Evolutionary conservation across 108 stramenopile species (phyloP).

Genomic region (Aurantiochytrium sp.): DNA sequence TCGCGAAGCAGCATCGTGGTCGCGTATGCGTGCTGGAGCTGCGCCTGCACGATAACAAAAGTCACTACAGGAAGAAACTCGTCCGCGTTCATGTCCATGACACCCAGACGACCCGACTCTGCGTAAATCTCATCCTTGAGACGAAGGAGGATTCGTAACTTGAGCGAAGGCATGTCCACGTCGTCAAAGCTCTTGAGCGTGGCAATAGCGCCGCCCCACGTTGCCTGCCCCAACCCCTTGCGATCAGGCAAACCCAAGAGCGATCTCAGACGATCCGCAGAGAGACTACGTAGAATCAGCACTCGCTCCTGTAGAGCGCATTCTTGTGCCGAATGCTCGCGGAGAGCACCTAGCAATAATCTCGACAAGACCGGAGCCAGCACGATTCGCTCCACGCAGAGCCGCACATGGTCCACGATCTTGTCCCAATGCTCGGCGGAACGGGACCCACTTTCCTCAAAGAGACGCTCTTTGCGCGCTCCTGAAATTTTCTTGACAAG

Average conservation of each 20-base stretch:
- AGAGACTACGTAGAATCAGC: background rate
- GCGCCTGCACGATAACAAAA: background rate
- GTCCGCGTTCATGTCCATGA: slow-evolving; percentile 7
- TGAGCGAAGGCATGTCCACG: slow-evolving; percentile 14
- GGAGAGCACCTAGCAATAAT: background rate
- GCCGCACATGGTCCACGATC: background rate
- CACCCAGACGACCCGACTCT: background rate
- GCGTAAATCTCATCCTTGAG: background rate
- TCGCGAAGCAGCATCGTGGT: slow-evolving; percentile 12
- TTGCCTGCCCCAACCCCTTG: background rate
- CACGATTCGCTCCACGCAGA: slow-evolving; percentile 4
- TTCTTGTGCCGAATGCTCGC: background rate
- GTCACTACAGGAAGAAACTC: background rate
- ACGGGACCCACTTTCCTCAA: background rate
- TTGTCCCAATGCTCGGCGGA: slow-evolving; percentile 19
- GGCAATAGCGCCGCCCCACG: background rate
- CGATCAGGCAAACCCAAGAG: background rate
- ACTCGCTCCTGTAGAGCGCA: background rate
- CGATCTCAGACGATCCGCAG: background rate
- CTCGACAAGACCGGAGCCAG: background rate
- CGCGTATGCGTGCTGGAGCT: background rate
- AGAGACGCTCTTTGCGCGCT: background rate
- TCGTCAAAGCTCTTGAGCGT: slow-evolving; percentile 17
- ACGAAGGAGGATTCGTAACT: background rate
- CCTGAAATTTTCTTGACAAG: slow-evolving; percentile 6